Evolutionary conservation across 106 monocot genomes (phyloP), one percentile per base, ranked within the genome.

Genomic region (Ottelia alismoides): DNA sequence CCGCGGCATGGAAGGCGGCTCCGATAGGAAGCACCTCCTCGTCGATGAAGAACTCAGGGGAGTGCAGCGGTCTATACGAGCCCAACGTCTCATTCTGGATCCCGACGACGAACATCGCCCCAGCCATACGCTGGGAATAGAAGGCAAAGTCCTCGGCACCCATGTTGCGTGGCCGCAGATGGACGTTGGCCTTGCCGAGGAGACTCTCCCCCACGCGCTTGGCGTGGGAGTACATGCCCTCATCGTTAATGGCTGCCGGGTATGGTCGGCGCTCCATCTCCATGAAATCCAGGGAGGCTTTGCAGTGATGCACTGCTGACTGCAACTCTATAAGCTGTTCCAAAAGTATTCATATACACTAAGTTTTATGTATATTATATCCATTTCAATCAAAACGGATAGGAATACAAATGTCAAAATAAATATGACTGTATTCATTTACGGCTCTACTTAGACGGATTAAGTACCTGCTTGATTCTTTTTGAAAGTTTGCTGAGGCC

Each of bases 391-490:
- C n/a, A n/a, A n/a, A n/a, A n/a, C n/a, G n/a, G n/a, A n/a, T n/a
- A n/a, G n/a, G n/a, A n/a, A n/a, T n/a, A n/a, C n/a, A n/a, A n/a
- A n/a, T n/a, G n/a, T n/a, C n/a, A n/a, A n/a, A n/a, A n/a, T n/a
- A n/a, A n/a, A n/a, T n/a, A n/a, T n/a, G n/a, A n/a, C n/a, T n/a
- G n/a, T n/a, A n/a, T n/a, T n/a, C n/a, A n/a, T n/a, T n/a, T n/a
- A n/a, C n/a, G n/a, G n/a, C n/a, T n/a, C n/a, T n/a, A n/a, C n/a
- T n/a, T n/a, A n/a, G n/a, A n/a, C n/a, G n/a, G n/a, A n/a, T n/a
- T n/a, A n/a, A n/a, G n/a, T n/a, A 83, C 88, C 82, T 88, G 78
- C 61, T 64, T 67, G 23, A 83, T 88, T 57, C 88, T 69, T 65
- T 52, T 55, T 11, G 51, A 31, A 22, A 88, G 75, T 22, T 67